phyloP scores from a whole-genome alignment of 208 protist species.

The Angomonas ambiguus region DNA sequence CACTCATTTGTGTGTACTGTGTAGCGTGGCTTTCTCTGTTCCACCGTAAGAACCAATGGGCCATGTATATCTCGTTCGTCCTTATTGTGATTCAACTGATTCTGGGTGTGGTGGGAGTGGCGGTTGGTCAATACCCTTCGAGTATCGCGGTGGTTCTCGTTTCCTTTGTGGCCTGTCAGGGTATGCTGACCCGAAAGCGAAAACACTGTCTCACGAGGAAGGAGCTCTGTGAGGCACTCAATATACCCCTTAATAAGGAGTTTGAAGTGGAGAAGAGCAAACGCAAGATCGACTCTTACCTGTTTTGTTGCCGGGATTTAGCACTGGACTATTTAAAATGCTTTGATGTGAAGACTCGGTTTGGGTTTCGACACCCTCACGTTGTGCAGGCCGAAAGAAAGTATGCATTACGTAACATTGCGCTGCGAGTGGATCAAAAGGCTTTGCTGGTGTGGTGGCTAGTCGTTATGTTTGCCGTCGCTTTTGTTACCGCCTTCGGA shows the following conservation, averaged over 20 bases:
- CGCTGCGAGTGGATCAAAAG: conserved; percentile 74
- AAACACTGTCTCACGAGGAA: conserved; percentile 47
- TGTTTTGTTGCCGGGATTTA: conserved; percentile 73
- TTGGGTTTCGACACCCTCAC: conserved; percentile 75
- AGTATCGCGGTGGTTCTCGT: conserved; percentile 34
- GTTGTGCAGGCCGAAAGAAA: conserved; percentile 49
- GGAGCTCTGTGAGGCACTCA: conserved; percentile 29
- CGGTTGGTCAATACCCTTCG: conserved; percentile 25
- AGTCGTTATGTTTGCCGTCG: conserved; percentile 63
- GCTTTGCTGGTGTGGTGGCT: conserved; percentile 81
- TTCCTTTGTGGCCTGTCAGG: conserved; percentile 61
- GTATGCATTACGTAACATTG: conserved; percentile 47
- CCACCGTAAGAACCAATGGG: conserved; percentile 60
- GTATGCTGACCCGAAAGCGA: conserved; percentile 75
- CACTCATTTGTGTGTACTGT: conserved; percentile 57
- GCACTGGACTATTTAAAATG: conserved; percentile 68
- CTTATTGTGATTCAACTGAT: conserved; percentile 51
- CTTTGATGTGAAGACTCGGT: conserved; percentile 58
- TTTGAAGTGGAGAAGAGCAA: conserved; percentile 26
- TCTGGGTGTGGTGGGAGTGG: conserved; percentile 45
- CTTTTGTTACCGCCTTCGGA: conserved; percentile 63
- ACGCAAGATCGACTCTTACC: conserved; percentile 54
- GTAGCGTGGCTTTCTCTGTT: conserved; percentile 72
- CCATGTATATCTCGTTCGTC: conserved; percentile 43
- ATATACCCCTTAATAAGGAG: conserved; percentile 25